phyloP scores from a whole-genome alignment of 805 yeast genomes.

The Danielia reshetovae region DNA sequence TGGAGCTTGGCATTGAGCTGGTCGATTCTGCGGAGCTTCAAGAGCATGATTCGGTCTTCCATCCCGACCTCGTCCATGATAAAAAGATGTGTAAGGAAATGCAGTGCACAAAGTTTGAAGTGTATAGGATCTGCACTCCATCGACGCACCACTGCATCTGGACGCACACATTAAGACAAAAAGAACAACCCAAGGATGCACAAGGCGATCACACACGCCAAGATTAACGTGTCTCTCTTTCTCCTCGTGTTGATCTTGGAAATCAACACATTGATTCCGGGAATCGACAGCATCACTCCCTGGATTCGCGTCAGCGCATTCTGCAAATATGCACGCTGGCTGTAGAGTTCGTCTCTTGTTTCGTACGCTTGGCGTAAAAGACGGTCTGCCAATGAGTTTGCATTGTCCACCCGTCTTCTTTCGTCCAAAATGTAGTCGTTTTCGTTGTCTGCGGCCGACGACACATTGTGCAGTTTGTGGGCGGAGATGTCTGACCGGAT shows the following conservation, averaged over 20 bases:
- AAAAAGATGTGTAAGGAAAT: too few relatives aligned
- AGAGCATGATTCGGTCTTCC: constrained; percentile 41
- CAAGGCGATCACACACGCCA: constrained; percentile 66
- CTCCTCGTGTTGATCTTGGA: constrained; percentile 82
- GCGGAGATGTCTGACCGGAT: constrained; percentile 79
- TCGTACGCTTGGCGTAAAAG: constrained; percentile 81
- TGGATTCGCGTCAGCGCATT: constrained; percentile 63
- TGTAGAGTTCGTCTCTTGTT: constrained; percentile 77
- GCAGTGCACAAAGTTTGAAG: too few relatives aligned
- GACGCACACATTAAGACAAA: constrained; percentile 11
- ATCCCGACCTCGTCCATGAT: constrained; percentile 7
- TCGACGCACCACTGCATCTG: too few relatives aligned
- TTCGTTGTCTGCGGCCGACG: constrained; percentile 31
- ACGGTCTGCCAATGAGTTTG: constrained; percentile 74
- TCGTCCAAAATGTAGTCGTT: constrained; percentile 79
- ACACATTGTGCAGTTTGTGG: constrained; percentile 44
- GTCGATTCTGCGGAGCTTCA: constrained; percentile 58
- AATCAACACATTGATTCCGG: constrained; percentile 76
- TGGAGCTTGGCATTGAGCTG: constrained; percentile 53
- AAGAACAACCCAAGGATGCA: constrained; percentile 71
- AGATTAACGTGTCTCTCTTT: constrained; percentile 80
- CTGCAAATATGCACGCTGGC: constrained; percentile 64
- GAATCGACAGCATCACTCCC: constrained; percentile 62
- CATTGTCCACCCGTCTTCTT: constrained; percentile 63
- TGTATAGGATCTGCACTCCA: too few relatives aligned